Evolutionary conservation across 2,329 filamentous ascomycete genomes (phyloP).

Genomic region (Didymella glomerata): DNA sequence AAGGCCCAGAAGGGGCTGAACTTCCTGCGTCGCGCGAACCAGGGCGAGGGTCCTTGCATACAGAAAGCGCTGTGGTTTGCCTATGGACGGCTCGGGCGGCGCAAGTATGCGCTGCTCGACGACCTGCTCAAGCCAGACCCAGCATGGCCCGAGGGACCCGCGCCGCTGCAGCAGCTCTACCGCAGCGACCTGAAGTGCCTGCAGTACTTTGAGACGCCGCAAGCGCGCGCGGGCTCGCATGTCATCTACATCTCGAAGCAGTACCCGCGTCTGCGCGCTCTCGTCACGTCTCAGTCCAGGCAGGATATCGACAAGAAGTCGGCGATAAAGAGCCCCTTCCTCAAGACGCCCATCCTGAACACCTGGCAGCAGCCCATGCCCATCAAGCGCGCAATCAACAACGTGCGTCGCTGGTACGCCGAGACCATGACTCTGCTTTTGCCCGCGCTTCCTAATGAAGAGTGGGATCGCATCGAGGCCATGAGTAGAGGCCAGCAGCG

Average conservation of each 20-base stretch:
- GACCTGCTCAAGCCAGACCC: slow-evolving; percentile 38
- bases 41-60: slow-evolving; percentile 61
- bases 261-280: slow-evolving; percentile 42
- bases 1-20: slow-evolving; percentile 52
- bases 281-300: slow-evolving; percentile 38
- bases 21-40: slow-evolving; percentile 62
- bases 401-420: slow-evolving; percentile 56
- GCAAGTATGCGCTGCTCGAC: slow-evolving; percentile 57
- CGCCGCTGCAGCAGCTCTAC: slow-evolving; percentile 50
- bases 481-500: slow-evolving; percentile 49
- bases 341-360: slow-evolving; percentile 56
- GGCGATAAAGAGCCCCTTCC: slow-evolving; percentile 33
- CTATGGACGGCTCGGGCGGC: slow-evolving; percentile 65
- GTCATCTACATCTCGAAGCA: slow-evolving; percentile 41
- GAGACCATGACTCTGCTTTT: slow-evolving; percentile 53
- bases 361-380: slow-evolving; percentile 59
- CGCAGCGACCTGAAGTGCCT: slow-evolving; percentile 43
- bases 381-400: slow-evolving; percentile 54
- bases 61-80: slow-evolving; percentile 62
- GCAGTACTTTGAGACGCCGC: slow-evolving; percentile 44
- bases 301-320: slow-evolving; percentile 30
- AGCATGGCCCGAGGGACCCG: slow-evolving; percentile 3
- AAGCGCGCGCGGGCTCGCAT: slow-evolving; percentile 22
- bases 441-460: slow-evolving; percentile 55
- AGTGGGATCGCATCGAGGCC: slow-evolving; percentile 55